phyloP scores from a whole-genome alignment of 2,329 filamentous ascomycete species.

The Trichothecium sympodiale region DNA sequence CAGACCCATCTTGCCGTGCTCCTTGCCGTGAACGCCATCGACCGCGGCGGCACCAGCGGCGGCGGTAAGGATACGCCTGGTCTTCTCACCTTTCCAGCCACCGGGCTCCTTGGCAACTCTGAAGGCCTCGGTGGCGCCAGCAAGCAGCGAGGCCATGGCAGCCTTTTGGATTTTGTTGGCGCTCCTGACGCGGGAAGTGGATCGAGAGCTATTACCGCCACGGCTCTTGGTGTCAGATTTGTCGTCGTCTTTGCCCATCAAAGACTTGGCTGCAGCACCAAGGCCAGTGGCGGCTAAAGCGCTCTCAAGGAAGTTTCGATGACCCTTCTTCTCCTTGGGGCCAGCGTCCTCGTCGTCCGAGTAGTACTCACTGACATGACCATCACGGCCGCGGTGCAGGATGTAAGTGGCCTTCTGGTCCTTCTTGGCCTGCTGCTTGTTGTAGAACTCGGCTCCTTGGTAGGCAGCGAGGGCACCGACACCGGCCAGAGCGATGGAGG shows the following conservation, averaged over 20 bases:
- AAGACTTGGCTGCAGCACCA: constrained; percentile 49
- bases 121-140: constrained; percentile 87
- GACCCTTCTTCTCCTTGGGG: constrained; percentile 44
- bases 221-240: constrained; percentile 35
- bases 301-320: constrained; percentile 54
- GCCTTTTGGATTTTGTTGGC: constrained; percentile 66
- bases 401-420: constrained; percentile 43
- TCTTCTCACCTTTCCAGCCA: constrained; percentile 82
- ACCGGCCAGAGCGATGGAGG: constrained; percentile 50
- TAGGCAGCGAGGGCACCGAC: constrained; percentile 55
- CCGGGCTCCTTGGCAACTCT: constrained; percentile 81
- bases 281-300: constrained; percentile 51
- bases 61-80: constrained; percentile 81
- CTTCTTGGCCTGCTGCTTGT: constrained; percentile 46
- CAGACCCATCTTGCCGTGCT: constrained; percentile 73
- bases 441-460: constrained; percentile 51
- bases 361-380: constrained; percentile 42
- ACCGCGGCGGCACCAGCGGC: constrained; percentile 78
- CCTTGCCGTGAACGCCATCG: constrained; percentile 62
- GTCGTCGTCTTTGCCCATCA: constrained; percentile 37
- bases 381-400: constrained; percentile 42
- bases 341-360: constrained; percentile 44
- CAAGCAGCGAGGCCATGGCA: constrained; percentile 80
- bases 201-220: constrained; percentile 41
- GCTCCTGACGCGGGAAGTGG: constrained; percentile 35